Base-by-base conservation (phyloP, 2,329 filamentous ascomycete genomes). In the Cryphonectria naterciae region DNA sequence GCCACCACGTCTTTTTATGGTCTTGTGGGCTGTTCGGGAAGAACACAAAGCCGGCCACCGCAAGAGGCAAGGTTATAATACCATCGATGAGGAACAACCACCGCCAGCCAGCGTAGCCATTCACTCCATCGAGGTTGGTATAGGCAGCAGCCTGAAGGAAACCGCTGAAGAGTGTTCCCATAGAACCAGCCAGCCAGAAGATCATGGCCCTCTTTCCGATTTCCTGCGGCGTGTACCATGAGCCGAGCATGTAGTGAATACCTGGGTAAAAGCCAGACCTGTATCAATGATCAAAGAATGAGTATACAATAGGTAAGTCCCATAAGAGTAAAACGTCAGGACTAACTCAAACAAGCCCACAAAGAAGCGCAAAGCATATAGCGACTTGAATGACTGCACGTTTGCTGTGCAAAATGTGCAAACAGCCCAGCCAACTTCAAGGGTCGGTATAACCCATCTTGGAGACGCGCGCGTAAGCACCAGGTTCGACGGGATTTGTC, bases 11-110 rank as follows among this genome's bases (percentile, higher is more conserved):
- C 10, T 39, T 39, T 11, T 10, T 39, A 10, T 39, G 37, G 37
- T 39, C 37, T 39, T 39, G 37, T 39, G 37, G 37, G 37, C 37
- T 39, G 37, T 39, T 39, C 37, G 37, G 37, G 37, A 39, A 39
- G 37, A 39, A 39, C 8, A 11, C 37, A 39, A 39, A 39, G 37
- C 37, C 37, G 37, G 37, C 37, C 37, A 39, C 37, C 11, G 37
- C 37, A 39, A 39, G 37, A 10, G 78, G 78, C 11, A 80, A 56
- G 0, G 76, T 79, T 17, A 80, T 79, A 11, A 77, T 73, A 6
- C 77, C 77, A 41, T 80, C 78, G 2, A 74, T 67, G 1, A 78
- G 74, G 61, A 77, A 78, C 1, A 78, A 72, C 77, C 77, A 78
- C 22, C 76, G 66, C 76, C 76, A 77, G 4, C 77, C 76, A 3